Evolutionary conservation across 164 flowering plant species (phyloP).

Genomic region (Chimonanthus praecox): DNA sequence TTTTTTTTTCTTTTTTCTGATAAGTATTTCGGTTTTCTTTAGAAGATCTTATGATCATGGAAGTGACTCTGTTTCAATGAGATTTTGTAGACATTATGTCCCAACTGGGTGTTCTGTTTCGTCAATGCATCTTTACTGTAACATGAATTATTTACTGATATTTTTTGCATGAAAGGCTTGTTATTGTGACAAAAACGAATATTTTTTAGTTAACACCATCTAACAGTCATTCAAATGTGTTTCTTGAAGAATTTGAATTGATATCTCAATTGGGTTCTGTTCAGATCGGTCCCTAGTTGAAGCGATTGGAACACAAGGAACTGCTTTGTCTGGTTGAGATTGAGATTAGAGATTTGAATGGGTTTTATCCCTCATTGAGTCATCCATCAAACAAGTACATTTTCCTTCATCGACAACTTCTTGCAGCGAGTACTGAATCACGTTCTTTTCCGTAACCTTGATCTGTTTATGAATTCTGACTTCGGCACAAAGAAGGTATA

Average conservation of each 20-base stretch:
- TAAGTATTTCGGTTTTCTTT: background rate
- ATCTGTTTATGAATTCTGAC: too few relatives aligned
- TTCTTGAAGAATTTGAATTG: background rate
- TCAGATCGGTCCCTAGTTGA: background rate
- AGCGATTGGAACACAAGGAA: background rate
- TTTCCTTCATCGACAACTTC: background rate
- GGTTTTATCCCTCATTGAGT: background rate
- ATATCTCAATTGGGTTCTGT: too few relatives aligned
- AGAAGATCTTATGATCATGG: background rate
- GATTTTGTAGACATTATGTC: background rate
- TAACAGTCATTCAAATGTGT: background rate
- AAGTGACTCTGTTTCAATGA: background rate
- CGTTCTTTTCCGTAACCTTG: too few relatives aligned
- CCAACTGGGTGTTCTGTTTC: background rate
- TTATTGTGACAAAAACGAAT: too few relatives aligned
- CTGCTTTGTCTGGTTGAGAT: background rate
- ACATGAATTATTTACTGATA: background rate
- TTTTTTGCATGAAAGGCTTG: background rate
- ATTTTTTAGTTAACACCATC: background rate
- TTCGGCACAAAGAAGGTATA: constrained; percentile 26
- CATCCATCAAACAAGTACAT: background rate
- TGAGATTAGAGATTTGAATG: too few relatives aligned
- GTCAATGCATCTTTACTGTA: background rate
- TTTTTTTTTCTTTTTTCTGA: background rate
- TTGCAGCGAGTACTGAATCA: background rate